phyloP scores from a whole-genome alignment of 495 filamentous ascomycete genomes.

The Penicillium paxilli region DNA sequence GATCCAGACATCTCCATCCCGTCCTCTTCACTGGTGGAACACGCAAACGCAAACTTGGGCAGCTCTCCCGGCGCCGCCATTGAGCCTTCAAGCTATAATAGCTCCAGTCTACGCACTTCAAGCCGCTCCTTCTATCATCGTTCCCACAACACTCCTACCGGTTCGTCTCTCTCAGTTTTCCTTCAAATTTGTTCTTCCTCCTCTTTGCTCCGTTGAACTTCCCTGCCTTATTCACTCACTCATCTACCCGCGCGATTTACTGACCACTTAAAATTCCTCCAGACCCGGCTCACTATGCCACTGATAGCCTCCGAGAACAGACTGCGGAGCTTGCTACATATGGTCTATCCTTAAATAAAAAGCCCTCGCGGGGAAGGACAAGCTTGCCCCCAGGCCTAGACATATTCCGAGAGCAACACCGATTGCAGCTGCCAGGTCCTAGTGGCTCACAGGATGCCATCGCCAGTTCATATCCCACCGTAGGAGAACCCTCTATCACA shows the following conservation, averaged over 20 bases:
- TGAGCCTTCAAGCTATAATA: conserved; percentile 39
- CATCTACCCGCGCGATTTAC: conserved; percentile 12
- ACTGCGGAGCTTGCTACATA: conserved; percentile 88
- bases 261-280: conserved; percentile 37
- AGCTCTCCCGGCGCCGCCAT: conserved; percentile 31
- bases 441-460: conserved; percentile 16
- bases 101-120: conserved; percentile 61
- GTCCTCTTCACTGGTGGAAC: conserved; percentile 30
- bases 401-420: conserved; percentile 26
- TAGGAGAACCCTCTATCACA: conserved; percentile 12
- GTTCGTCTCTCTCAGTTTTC: conserved; percentile 38
- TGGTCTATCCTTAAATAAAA: conserved; percentile 60
- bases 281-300: conserved; percentile 72
- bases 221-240: neutral
- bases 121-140: conserved; percentile 79
- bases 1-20: conserved; percentile 19
- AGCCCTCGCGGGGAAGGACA: conserved; percentile 35
- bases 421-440: conserved; percentile 3
- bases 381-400: conserved; percentile 36
- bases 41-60: conserved; percentile 32
- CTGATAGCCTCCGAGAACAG: conserved; percentile 78
- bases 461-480: conserved; percentile 8
- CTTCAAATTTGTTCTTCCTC: neutral
- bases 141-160: conserved; percentile 62
- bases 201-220: neutral